A percentile compares a stretch with the other conserved stretches of the same genome.
These are phyloP conservation scores for Phytopythium sindhum DNA, from an alignment of 352 stramenopile genomes.

Conservation along the genomic window DNA sequence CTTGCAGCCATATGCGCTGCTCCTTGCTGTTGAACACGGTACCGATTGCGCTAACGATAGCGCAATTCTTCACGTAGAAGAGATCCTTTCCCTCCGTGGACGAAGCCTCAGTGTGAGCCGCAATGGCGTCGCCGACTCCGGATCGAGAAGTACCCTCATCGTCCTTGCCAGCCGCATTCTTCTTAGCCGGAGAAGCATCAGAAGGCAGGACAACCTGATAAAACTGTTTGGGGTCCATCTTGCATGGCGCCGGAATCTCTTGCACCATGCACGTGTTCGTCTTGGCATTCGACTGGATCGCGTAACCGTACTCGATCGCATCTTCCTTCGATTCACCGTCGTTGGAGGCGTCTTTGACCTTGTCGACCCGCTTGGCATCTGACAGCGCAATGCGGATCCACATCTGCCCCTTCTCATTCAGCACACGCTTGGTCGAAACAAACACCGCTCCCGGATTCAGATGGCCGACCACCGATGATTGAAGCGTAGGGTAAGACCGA, in stretches of 20 bases:
- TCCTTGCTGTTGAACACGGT: slow-evolving; percentile 49
- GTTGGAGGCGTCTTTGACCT: slow-evolving; percentile 17
- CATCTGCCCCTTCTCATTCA: slow-evolving; percentile 56
- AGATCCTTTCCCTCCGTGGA: slow-evolving; percentile 35
- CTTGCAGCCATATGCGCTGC: slow-evolving; percentile 59
- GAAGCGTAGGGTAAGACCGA: slow-evolving; percentile 33
- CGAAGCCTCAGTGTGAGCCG: slow-evolving; percentile 32
- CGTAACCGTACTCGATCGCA: slow-evolving; percentile 51
- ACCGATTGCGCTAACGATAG: slow-evolving; percentile 48
- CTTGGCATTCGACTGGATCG: slow-evolving; percentile 75
- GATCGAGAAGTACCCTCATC: not conserved
- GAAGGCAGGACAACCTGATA: slow-evolving; percentile 38
- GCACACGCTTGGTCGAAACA: slow-evolving; percentile 38
- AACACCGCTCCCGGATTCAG: slow-evolving; percentile 53
- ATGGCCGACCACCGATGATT: slow-evolving; percentile 55
- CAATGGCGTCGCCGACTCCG: slow-evolving; percentile 14
- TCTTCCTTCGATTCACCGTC: slow-evolving; percentile 29
- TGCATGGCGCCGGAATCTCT: slow-evolving; percentile 54
- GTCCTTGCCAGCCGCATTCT: not conserved
- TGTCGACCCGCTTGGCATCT: slow-evolving; percentile 11
- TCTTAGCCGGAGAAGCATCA: slow-evolving; percentile 12
- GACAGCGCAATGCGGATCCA: slow-evolving; percentile 59
- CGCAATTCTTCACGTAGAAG: slow-evolving; percentile 47
- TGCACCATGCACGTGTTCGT: slow-evolving; percentile 76
- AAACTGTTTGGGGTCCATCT: slow-evolving; percentile 54